phyloP scores from a whole-genome alignment of 495 filamentous ascomycete genomes.

The Glutinoglossum americanum region DNA sequence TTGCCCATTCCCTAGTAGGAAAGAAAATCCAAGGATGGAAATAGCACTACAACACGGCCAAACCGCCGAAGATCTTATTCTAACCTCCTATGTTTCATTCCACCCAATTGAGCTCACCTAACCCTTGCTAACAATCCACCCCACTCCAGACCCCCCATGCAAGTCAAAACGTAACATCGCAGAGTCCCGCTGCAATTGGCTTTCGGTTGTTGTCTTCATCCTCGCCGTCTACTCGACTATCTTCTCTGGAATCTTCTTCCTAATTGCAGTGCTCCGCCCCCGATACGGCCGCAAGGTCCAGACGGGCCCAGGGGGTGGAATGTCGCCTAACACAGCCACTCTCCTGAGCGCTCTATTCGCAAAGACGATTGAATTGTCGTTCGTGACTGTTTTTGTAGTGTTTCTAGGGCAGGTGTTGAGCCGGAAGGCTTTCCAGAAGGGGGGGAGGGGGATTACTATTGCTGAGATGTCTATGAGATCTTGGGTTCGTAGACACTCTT shows the following conservation, averaged over 20 bases:
- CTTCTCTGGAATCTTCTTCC: constrained; percentile 36
- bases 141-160: not conserved
- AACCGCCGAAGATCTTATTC: too few relatives aligned
- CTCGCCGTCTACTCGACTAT: constrained; percentile 45
- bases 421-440: constrained; percentile 32
- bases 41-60: too few relatives aligned
- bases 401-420: constrained; percentile 52
- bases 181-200: constrained; percentile 27
- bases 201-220: constrained; percentile 40
- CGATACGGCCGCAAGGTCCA: constrained; percentile 34
- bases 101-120: too few relatives aligned
- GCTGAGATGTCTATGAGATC: constrained; percentile 47
- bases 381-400: constrained; percentile 56
- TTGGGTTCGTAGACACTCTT: constrained; percentile 31
- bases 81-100: too few relatives aligned
- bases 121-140: too few relatives aligned
- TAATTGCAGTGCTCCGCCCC: constrained; percentile 33
- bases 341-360: constrained; percentile 41
- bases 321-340: constrained; percentile 35
- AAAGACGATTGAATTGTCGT: constrained; percentile 54
- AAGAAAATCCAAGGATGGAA: too few relatives aligned
- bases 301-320: constrained; percentile 12
- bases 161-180: constrained; percentile 7
- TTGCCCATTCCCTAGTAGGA: not conserved
- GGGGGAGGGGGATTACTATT: constrained; percentile 41